These are phyloP conservation scores for Monosporascus ibericus DNA, from an alignment of 2,329 filamentous ascomycete species.

Conservation along the genomic window DNA sequence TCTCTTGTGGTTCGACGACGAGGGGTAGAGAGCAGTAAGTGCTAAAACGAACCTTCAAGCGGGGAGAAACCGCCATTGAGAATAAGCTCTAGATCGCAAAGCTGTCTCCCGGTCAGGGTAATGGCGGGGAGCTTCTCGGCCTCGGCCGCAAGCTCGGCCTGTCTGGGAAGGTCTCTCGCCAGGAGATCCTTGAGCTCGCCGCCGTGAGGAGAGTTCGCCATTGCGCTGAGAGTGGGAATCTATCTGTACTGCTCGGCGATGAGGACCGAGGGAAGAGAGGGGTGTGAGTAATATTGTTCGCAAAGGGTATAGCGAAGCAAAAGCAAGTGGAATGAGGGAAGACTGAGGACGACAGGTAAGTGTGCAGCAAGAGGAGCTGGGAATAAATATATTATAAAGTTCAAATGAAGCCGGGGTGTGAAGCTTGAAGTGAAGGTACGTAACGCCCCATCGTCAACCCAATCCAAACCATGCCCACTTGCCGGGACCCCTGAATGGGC, in stretches of 20 bases:
- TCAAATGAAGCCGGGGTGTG: neutral
- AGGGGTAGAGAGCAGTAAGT: neutral
- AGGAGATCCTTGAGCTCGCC: slow-evolving; percentile 97
- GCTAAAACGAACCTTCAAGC: slow-evolving; percentile 68
- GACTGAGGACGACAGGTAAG: neutral
- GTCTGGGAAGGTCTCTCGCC: slow-evolving; percentile 80
- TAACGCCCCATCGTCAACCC: neutral
- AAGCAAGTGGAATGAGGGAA: neutral
- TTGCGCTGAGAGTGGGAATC: slow-evolving; percentile 27
- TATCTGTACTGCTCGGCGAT: neutral
- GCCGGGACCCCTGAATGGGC: neutral
- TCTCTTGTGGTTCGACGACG: neutral
- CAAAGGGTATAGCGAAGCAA: neutral
- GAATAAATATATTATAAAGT: neutral
- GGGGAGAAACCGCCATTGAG: slow-evolving; percentile 97
- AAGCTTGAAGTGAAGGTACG: neutral
- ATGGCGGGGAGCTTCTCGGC: slow-evolving; percentile 82
- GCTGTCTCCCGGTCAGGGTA: slow-evolving; percentile 82
- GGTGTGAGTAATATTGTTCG: no score
- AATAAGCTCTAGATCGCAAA: slow-evolving; percentile 96
- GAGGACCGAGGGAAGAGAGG: no score
- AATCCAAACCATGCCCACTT: neutral
- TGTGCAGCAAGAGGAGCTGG: no score
- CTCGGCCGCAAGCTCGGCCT: slow-evolving; percentile 73
- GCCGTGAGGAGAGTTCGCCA: slow-evolving; percentile 74